A percentile compares a stretch with the other conserved stretches of the same genome.
Conservation (phyloP, 108 stramenopile species). For the Nitzschia inconspicua region DNA sequence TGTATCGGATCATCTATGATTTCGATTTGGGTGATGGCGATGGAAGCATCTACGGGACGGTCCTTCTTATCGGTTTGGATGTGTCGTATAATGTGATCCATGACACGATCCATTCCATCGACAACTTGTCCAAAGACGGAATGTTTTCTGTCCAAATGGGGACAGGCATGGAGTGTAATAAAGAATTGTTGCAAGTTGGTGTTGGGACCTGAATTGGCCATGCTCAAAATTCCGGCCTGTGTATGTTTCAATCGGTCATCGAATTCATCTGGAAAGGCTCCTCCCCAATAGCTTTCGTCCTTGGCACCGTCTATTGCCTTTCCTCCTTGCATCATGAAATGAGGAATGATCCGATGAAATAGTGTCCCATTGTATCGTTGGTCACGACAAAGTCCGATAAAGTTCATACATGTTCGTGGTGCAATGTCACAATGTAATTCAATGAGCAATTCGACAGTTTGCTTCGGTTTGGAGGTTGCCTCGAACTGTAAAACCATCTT, state of each 20-base stretch:
- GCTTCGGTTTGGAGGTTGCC: too few relatives aligned
- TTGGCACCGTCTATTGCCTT: slow-evolving; percentile 56
- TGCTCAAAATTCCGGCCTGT: slow-evolving; percentile 76
- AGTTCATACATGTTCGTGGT: slow-evolving; percentile 90
- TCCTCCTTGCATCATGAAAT: slow-evolving; percentile 96
- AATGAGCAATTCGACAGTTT: slow-evolving; percentile 55
- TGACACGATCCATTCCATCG: slow-evolving; percentile 71
- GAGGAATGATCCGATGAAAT: slow-evolving; percentile 90
- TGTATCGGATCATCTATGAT: slow-evolving; percentile 67
- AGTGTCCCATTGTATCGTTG: slow-evolving; percentile 83
- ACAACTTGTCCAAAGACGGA: slow-evolving; percentile 93
- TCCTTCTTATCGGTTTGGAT: slow-evolving; percentile 72
- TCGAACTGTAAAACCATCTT: slow-evolving; percentile 79
- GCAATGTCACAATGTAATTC: slow-evolving; percentile 93
- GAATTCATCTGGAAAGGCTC: slow-evolving; percentile 90
- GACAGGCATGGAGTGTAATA: slow-evolving; percentile 83
- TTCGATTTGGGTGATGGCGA: slow-evolving; percentile 52
- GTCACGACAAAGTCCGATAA: slow-evolving; percentile 78
- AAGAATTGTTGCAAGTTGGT: slow-evolving; percentile 96
- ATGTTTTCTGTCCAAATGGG: slow-evolving; percentile 96
- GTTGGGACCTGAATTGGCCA: slow-evolving; percentile 94
- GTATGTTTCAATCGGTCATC: slow-evolving; percentile 80
- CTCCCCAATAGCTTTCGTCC: slow-evolving; percentile 83
- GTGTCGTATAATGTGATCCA: slow-evolving; percentile 24
- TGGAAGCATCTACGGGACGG: slow-evolving; percentile 46